A percentile compares a stretch with the other conserved stretches of the same genome.
Evolutionary conservation across 805 yeast genomes (phyloP).

Genomic region (Zygosaccharomyces gambellarensis): DNA sequence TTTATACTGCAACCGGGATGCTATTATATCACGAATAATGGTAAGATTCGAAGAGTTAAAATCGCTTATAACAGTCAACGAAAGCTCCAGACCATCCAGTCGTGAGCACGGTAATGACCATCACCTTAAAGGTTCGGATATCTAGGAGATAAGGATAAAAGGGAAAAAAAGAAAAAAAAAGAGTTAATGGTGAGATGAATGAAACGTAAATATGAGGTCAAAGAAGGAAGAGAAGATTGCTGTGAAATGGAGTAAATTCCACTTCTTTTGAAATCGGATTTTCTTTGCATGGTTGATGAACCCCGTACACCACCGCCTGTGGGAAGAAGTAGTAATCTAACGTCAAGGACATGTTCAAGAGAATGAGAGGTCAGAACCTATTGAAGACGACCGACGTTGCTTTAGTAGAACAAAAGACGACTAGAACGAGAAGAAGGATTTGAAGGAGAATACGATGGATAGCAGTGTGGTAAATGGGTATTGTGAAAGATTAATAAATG

Average conservation of each 20-base stretch:
- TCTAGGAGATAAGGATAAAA: not conserved
- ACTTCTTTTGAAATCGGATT: too few relatives aligned
- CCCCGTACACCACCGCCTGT: conserved; percentile 2
- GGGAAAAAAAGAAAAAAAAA: too few relatives aligned
- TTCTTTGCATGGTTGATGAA: not conserved
- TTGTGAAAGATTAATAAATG: conserved; percentile 6
- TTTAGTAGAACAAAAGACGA: too few relatives aligned
- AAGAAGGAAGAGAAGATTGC: too few relatives aligned
- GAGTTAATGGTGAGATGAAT: too few relatives aligned
- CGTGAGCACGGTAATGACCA: not conserved
- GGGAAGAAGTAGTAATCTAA: not conserved
- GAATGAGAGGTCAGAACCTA: not conserved
- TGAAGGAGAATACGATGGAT: not conserved
- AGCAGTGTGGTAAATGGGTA: conserved; percentile 1
- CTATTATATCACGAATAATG: not conserved
- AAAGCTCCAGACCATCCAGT: not conserved
- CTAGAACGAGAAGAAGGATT: too few relatives aligned
- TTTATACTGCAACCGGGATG: not conserved
- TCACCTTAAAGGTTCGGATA: not conserved
- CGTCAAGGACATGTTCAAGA: not conserved
- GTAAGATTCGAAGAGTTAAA: not conserved
- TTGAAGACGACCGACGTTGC: not conserved
- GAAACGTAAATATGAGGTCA: too few relatives aligned
- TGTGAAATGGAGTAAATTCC: too few relatives aligned
- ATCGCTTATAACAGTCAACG: not conserved